phyloP scores from a whole-genome alignment of 345 rosid species.

The Salix dunnii region DNA sequence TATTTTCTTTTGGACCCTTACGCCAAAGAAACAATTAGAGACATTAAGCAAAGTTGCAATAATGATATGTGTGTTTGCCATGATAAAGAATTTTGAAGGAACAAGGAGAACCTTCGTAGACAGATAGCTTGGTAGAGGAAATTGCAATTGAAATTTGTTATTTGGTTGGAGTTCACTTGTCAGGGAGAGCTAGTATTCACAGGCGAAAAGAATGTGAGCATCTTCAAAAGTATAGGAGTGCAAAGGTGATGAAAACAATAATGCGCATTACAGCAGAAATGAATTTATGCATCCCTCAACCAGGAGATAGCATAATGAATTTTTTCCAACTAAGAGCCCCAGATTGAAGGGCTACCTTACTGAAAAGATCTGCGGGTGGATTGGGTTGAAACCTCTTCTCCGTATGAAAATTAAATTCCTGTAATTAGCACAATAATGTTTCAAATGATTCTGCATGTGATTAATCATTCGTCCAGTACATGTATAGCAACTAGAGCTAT shows the following conservation, averaged over 20 bases:
- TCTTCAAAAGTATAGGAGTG: neutral
- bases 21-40: constrained; percentile 34
- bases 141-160: constrained; percentile 40
- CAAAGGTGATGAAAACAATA: neutral
- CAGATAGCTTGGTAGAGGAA: constrained; percentile 32
- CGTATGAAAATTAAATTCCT: constrained; percentile 72
- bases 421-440: constrained; percentile 20
- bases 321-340: neutral
- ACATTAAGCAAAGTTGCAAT: constrained; percentile 3
- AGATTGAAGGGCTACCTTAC: constrained; percentile 52
- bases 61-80: neutral
- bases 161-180: constrained; percentile 50
- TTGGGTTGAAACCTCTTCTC: constrained; percentile 56
- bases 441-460: constrained; percentile 11
- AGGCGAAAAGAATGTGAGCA: constrained; percentile 6
- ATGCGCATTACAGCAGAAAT: neutral
- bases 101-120: constrained; percentile 48
- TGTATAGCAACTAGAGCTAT: neutral
- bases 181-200: constrained; percentile 55
- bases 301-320: neutral
- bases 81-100: neutral
- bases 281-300: neutral
- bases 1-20: constrained; percentile 92
- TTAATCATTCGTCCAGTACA: neutral
- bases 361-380: constrained; percentile 76